Evolutionary conservation across 2,329 filamentous ascomycete genomes (phyloP), one percentile per base, ranked within the genome.

Genomic region (Ascochyta clinopodiicola): DNA sequence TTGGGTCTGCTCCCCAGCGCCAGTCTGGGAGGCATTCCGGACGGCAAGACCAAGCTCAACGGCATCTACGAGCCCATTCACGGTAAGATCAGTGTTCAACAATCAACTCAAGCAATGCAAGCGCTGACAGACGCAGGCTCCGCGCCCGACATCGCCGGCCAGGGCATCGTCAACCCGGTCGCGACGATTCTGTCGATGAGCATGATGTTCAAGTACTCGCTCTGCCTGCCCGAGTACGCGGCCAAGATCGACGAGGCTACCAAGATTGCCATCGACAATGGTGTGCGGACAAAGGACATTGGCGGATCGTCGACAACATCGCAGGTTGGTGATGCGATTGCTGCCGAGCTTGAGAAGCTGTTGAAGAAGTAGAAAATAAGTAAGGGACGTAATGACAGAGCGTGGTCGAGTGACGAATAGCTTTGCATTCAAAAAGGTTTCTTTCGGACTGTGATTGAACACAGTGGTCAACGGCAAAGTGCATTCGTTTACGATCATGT

Each of bases 31-130:
- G 91, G 90, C 36, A 87, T 96, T 57, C 94, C 94, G 0, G 92
- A 96, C 75, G 91, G 91, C 51, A 90, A 92, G 82, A 85, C 82
- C 68, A 88, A 85, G 75, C 91, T 93, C 73, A 96, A 96, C 75
- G 94, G 92, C 67, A 96, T 98, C 71, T 99, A 96, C 76, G 94
- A 98, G 83, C 94, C 94, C 24, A 98, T 99, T 68, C 94, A 99
- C 77, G 93, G 91, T 92, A 81, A 70, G 80, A 67, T 19, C 35
- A 6, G 32, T 13, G n/a, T 27, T 8, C 19, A 34, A 27, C 40
- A 27, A 25, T 10, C 19, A 34, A 31, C 40, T 27, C 5, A 24
- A 22, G 19, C 21, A 45, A 19, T 19, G 12, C 22, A 27, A 21
- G 4, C 44, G 47, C 64, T 72, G 13, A 70, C 49, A 8, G 27